Evolutionary conservation across 2,329 filamentous ascomycete species (phyloP), one percentile per base, ranked within the genome.

Genomic region (Fusarium sp.): DNA sequence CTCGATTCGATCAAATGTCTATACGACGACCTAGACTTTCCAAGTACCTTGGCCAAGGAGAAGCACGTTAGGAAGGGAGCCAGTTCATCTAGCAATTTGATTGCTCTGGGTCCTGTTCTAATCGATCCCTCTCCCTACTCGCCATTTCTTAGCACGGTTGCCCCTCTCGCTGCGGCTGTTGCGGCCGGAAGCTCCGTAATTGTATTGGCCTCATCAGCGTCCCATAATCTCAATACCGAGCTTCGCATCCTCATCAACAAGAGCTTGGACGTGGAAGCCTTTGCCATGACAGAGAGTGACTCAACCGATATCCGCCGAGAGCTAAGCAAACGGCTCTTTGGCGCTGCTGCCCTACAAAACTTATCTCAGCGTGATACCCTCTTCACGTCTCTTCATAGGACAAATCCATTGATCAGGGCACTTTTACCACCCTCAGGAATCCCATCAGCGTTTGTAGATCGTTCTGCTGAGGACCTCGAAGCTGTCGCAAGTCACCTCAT

Each of bases 51-150:
- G 7, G 31, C n/a, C 17, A 31, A 45, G 3, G 44, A 61, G 20
- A 59, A 44, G 4, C 27, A 25, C 0, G 15, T 61, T 5, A 27
- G 18, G 13, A 38, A 42, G 6, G 44, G 61, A 3, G 61, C 25
- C 25, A 52, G 45, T 18, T 42, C n/a, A 18, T 25, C 41, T 0
- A 27, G n/a, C 8, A 61, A 64, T 20, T 11, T 52, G 20, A 12
- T 64, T 9, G 4, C 61, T 27, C 15, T 64, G 18, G 55, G 61
- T 2, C 44, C 55, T 3, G n/a, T 38, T 12, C 25, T 61, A 5
- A 61, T 64, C 7, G 55, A 64, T 25, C 55, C 61, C 7, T 61
- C 61, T 39, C 55, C 61, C 7, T 52, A 52, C 20, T 60, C 55
- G 13, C 45, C 44, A 1, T 22, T 61, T 17, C 45, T 58, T 1